Percentiles rank a stretch among this genome's conserved stretches.
Conservation (phyloP, 2,329 filamentous ascomycete genomes). For the Paecilomyces variotii region DNA sequence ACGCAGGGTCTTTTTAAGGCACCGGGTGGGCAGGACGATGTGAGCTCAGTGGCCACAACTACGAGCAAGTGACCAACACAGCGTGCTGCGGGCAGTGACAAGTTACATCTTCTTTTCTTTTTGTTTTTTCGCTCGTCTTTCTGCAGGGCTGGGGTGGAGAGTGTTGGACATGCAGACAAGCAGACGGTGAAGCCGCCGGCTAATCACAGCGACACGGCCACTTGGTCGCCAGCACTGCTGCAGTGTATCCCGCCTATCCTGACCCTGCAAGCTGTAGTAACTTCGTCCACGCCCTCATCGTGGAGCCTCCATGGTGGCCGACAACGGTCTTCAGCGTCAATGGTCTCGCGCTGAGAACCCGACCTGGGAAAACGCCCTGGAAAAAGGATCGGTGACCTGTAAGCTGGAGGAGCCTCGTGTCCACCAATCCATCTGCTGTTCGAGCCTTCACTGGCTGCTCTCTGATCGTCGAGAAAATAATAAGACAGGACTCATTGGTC, state of each 20-base stretch:
- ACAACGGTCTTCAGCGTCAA: not conserved
- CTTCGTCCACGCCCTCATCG: not conserved
- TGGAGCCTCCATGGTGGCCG: not conserved
- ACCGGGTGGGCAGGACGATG: slow-evolving; percentile 6
- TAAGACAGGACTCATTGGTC: slow-evolving; percentile 9
- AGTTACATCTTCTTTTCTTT: not conserved
- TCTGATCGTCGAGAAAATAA: slow-evolving; percentile 15
- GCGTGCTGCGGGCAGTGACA: slow-evolving; percentile 4
- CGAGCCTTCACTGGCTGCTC: not conserved
- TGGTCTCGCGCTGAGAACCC: not conserved
- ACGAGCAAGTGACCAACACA: slow-evolving; percentile 2
- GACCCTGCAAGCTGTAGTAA: not conserved
- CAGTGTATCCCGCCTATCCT: not conserved
- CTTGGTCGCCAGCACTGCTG: not conserved
- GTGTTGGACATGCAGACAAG: not conserved
- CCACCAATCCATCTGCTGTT: not conserved
- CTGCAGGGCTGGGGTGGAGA: not conserved
- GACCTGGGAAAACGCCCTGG: not conserved
- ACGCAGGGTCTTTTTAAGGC: not conserved
- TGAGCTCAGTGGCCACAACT: not conserved
- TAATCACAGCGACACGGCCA: not conserved
- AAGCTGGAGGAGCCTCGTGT: not conserved
- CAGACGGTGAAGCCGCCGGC: not conserved
- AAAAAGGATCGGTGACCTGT: not conserved
- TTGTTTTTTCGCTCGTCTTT: not conserved